Base-by-base conservation (phyloP, 345 rosid genomes). In the Mangifera indica region DNA sequence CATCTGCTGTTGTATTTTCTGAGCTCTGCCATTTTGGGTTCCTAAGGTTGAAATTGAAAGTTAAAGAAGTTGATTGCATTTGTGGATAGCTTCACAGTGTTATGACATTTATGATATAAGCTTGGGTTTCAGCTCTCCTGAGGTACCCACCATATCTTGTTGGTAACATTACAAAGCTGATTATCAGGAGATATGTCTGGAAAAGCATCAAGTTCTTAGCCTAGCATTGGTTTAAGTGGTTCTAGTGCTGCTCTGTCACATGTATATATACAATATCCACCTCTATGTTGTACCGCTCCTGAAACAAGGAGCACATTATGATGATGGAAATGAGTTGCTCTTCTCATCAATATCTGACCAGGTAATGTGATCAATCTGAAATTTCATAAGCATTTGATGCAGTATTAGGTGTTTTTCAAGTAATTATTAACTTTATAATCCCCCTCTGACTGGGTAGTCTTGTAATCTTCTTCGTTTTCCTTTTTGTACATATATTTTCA, bases 211-310 rank as follows among this genome's bases (percentile, higher is more conserved):
- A 89, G 87, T 83, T 89, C 92, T 7, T 92, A 86, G 79, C 63
- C 82, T 56, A 78, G 73, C 77, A 78, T 66, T 72, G 82, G 90
- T 60, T 79, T 82, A 55, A 81, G 87, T 63, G 86, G 82, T 65
- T 88, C 97, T 63, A 90, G 93, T 77, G 88, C n/a, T n/a, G n/a
- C 87, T 55, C 80, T 91, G 21, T 92, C 99, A 49, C 99, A 95
- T 84, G 94, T 81, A 73, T 92, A 89, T 77, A 78, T 91, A 76
- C 87, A 86, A 61, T 75, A 85, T 74, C 91, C 96, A 45, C 87
- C 98, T 26, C 83, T 95, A 65, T 80, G 77, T 22, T 89, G 93
- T 82, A 79, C 80, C 81, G 46, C 85, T 82, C 86, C 89, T 72
- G 93, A 83, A 69, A 86, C 96, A 67, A 86, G 82, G 70, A 89